phyloP scores from a whole-genome alignment of 257 asterid species.

The Solanum bulbocastanum region DNA sequence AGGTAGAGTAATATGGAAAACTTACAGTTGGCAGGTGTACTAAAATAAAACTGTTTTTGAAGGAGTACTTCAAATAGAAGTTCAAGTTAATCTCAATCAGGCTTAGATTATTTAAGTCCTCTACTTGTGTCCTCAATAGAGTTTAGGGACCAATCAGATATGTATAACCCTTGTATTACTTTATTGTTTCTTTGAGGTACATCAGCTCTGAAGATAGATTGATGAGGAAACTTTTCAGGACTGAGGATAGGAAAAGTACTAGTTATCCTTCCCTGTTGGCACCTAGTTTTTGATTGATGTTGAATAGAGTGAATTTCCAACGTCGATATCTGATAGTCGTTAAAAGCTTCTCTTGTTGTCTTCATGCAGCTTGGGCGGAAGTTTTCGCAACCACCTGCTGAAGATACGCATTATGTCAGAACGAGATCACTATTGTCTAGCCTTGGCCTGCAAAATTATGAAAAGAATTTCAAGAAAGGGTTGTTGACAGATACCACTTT shows the following conservation, averaged over 20 bases:
- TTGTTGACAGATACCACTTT: constrained; percentile 64
- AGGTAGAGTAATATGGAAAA: not conserved
- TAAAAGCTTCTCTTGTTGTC: not conserved
- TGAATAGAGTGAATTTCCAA: not conserved
- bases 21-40: not conserved
- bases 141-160: not conserved
- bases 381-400: constrained; percentile 67
- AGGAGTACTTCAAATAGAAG: not conserved
- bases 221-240: not conserved
- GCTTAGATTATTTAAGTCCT: not conserved
- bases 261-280: not conserved
- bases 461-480: constrained; percentile 86
- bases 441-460: constrained; percentile 82
- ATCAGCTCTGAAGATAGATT: not conserved
- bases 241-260: not conserved
- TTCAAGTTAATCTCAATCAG: not conserved
- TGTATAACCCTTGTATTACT: not conserved
- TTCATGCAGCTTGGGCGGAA: constrained; percentile 67
- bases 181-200: not conserved
- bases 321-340: not conserved
- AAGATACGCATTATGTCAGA: constrained; percentile 51
- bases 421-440: constrained; percentile 46
- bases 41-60: not conserved
- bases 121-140: not conserved
- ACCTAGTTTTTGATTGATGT: not conserved